A percentile compares a stretch with the other conserved stretches of the same genome.
These are phyloP conservation scores for Fragaria ananassa DNA, from an alignment of 306 rosid genomes.

Conservation along the genomic window DNA sequence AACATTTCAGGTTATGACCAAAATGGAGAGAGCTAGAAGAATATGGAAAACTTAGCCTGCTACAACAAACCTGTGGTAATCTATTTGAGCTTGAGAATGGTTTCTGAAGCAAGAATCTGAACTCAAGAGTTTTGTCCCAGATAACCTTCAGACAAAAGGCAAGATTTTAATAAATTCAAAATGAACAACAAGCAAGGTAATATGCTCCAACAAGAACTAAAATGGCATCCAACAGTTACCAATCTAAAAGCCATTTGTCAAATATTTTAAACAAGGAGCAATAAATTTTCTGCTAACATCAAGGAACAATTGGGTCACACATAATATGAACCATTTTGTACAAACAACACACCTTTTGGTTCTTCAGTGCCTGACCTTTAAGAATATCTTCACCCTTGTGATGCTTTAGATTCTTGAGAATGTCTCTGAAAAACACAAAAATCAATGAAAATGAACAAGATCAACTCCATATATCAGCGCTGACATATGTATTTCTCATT, in stretches of 20 bases:
- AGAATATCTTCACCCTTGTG: conserved; percentile 81
- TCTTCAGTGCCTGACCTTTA: conserved; percentile 84
- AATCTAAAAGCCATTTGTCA: background rate
- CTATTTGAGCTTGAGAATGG: conserved; percentile 77
- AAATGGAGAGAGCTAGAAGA: conserved; percentile 13
- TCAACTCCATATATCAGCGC: background rate
- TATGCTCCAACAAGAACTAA: background rate
- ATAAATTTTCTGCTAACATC: background rate
- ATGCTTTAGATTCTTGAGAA: conserved; percentile 67
- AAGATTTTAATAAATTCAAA: background rate
- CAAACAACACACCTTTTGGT: conserved; percentile 61
- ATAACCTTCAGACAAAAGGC: conserved; percentile 46
- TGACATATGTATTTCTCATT: background rate
- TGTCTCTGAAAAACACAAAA: conserved; percentile 37
- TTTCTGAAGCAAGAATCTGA: conserved; percentile 80
- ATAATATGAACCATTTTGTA: background rate
- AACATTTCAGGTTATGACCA: conserved; percentile 20
- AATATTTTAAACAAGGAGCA: background rate
- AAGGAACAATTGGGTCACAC: background rate
- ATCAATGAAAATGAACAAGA: background rate
- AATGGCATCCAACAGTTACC: background rate
- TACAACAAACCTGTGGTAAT: conserved; percentile 70
- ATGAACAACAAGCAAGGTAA: background rate
- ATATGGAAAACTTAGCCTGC: conserved; percentile 2
- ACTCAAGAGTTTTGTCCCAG: conserved; percentile 90